Percentiles rank a stretch among this genome's conserved stretches.
phyloP scores from a whole-genome alignment of 768 basidiomycete genomes.

The Cystofilobasidium bisporidii region DNA sequence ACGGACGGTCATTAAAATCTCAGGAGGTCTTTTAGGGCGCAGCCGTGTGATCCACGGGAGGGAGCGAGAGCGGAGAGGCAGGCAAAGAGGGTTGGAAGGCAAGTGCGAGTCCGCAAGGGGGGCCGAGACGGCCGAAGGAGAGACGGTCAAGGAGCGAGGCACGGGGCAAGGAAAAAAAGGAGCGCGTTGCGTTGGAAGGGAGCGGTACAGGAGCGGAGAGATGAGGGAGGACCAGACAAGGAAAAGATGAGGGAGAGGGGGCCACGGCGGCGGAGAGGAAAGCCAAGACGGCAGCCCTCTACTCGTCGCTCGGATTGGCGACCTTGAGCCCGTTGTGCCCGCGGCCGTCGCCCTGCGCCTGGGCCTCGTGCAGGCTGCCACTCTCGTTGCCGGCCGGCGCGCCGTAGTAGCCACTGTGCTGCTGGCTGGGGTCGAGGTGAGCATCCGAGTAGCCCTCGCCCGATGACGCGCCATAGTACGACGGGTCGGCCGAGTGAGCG shows the following conservation, averaged over 20 bases:
- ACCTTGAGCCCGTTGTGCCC: not conserved
- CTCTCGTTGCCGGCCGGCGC: not conserved
- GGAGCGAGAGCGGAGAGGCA: not conserved
- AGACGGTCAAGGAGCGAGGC: too few species aligned
- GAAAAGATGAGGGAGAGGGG: not conserved
- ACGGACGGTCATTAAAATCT: too few species aligned
- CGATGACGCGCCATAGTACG: conserved; percentile 3
- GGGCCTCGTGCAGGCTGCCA: not conserved
- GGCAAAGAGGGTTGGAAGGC: not conserved
- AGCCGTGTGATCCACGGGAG: not conserved
- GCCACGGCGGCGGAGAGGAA: not conserved
- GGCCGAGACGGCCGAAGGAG: too few species aligned
- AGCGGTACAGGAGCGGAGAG: too few species aligned
- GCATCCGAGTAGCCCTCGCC: conserved; percentile 6
- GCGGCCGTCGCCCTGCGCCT: not conserved
- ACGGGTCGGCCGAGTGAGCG: not conserved
- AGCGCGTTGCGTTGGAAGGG: too few species aligned
- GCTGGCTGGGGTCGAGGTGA: not conserved
- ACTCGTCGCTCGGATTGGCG: conserved; percentile 5
- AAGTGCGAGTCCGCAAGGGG: not conserved
- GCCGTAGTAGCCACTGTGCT: not conserved
- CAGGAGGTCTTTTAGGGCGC: too few species aligned
- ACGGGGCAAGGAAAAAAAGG: too few species aligned
- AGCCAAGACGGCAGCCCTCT: too few species aligned
- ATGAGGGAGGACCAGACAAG: not conserved